Evolutionary conservation across 2,329 filamentous ascomycete species (phyloP), one percentile per base, ranked within the genome.

Genomic region (Chaetomium sp.): DNA sequence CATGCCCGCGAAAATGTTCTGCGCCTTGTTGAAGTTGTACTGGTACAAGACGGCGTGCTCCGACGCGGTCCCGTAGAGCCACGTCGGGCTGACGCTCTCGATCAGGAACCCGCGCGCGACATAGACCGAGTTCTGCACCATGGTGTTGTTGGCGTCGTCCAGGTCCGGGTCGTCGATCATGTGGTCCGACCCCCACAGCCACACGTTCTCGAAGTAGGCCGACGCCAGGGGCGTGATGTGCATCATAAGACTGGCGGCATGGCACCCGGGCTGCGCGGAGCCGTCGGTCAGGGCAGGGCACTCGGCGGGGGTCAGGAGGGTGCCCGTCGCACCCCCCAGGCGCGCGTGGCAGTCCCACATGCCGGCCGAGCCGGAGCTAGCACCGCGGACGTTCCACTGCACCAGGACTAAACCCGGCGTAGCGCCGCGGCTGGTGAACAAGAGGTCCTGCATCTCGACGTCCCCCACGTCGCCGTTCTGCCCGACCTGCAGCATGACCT

Each of bases 141-240:
- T 14, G 41, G 6, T 14, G 41, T 14, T 43, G n/a, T 32, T 44
- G 19, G n/a, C 34, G 12, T 5, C 45, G n/a, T 48, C 45, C 10
- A 37, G 6, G 3, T 11, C 45, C 33, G 44, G 40, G 12, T 9
- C 9, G 32, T 33, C 27, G 8, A 96, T 85, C 68, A 95, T 88
- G 75, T 96, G 91, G 69, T 96, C 91, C 2, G 90, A 84, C 49
- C 89, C 86, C 90, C 91, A 95, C 70, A 89, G 86, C 89, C 89
- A 95, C 49, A 79, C 84, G 74, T 95, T 95, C 76, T 96, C 91
- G 43, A 95, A 75, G 73, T 95, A 95, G 19, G 19, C 19, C 19
- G 19, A 27, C 19, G 19, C 19, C 19, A 27, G 19, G 19, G 19
- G 19, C 19, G 19, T 27, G 19, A 27, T 27, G 19, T 27, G 19